Conservation (phyloP, 371 early-diverging fungal species). For the Lichtheimia corymbifera region DNA sequence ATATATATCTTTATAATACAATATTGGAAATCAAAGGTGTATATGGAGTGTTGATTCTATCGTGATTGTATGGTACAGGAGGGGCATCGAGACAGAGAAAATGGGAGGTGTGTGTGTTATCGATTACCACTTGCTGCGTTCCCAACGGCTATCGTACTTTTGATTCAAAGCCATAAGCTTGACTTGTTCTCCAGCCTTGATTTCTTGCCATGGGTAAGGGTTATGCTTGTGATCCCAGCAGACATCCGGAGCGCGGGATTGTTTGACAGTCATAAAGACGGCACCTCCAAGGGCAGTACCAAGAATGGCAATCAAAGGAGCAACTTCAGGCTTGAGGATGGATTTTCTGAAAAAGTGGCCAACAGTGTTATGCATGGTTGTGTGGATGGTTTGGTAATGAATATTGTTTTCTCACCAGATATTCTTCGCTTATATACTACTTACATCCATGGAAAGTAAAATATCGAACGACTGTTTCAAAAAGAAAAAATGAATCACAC, state of each 20-base stretch:
- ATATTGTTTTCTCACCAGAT: background rate
- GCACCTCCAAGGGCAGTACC: slow-evolving; percentile 30
- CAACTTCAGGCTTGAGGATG: slow-evolving; percentile 32
- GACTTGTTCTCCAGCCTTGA: slow-evolving; percentile 46
- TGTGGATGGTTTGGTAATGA: background rate
- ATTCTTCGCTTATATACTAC: background rate
- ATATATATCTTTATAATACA: too few species aligned
- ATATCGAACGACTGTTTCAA: slow-evolving; percentile 6
- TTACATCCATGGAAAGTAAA: slow-evolving; percentile 1
- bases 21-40: too few species aligned
- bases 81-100: background rate
- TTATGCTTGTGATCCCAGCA: slow-evolving; percentile 39
- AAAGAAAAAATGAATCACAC: slow-evolving; percentile 1
- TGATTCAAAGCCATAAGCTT: slow-evolving; percentile 39
- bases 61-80: too few species aligned
- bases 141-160: slow-evolving; percentile 35
- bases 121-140: slow-evolving; percentile 35
- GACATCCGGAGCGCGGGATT: slow-evolving; percentile 41
- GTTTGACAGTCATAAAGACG: slow-evolving; percentile 27
- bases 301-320: slow-evolving; percentile 32
- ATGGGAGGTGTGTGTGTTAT: background rate
- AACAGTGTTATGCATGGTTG: slow-evolving; percentile 7
- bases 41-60: too few species aligned
- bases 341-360: slow-evolving; percentile 28
- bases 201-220: slow-evolving; percentile 39